phyloP scores from a whole-genome alignment of 768 basidiomycete species.

The Kwoniella newhampshirensis region DNA sequence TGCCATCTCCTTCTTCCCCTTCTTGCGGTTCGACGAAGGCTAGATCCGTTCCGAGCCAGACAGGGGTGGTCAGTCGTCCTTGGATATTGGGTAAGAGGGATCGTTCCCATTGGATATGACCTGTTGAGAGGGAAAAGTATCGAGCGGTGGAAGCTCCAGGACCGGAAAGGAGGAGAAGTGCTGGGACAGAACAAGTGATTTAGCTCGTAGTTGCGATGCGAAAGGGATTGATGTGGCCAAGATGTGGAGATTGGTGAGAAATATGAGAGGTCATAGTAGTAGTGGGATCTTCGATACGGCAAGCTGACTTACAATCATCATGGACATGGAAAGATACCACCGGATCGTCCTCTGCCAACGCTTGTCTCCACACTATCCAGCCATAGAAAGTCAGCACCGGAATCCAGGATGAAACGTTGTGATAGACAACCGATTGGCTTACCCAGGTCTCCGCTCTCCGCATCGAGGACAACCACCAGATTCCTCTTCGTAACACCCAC shows the following conservation, averaged over 20 bases:
- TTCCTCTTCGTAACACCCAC: constrained; percentile 59
- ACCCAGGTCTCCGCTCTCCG: constrained; percentile 71
- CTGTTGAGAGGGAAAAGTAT: constrained; percentile 65
- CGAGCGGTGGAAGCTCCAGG: constrained; percentile 69
- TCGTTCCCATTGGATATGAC: constrained; percentile 67
- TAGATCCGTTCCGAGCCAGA: constrained; percentile 62
- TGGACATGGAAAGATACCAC: constrained; percentile 66
- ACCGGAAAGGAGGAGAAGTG: constrained; percentile 72
- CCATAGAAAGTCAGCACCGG: not conserved
- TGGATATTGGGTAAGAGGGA: constrained; percentile 59
- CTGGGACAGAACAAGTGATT: constrained; percentile 55
- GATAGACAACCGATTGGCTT: constrained; percentile 49
- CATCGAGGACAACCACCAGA: constrained; percentile 72
- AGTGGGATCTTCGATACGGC: not conserved
- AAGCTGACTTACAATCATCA: constrained; percentile 60
- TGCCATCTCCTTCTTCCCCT: constrained; percentile 10
- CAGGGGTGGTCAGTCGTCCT: constrained; percentile 60
- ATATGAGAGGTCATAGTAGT: not conserved
- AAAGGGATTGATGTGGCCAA: not conserved
- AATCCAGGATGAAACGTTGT: too few relatives aligned
- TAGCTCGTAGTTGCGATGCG: not conserved
- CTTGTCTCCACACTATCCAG: constrained; percentile 71
- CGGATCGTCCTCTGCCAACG: constrained; percentile 68
- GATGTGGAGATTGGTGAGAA: too few relatives aligned
- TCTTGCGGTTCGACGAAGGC: constrained; percentile 51